Base-by-base conservation (phyloP, 148 eudicot genomes). In the Persicaria tinctoria region DNA sequence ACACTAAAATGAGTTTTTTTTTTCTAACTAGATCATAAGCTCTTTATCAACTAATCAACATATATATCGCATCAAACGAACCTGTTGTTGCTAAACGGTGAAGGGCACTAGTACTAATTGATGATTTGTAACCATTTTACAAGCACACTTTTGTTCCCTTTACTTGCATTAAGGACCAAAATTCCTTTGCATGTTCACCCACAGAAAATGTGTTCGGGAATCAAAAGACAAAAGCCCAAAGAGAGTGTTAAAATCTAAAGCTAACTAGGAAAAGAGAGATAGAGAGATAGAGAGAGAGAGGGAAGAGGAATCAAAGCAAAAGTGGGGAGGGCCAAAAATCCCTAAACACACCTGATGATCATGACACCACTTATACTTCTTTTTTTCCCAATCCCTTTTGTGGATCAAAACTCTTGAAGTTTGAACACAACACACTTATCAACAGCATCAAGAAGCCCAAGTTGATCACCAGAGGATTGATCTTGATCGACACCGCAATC, bases 401-500 rank as follows among this genome's bases (percentile, higher is more conserved):
- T 78, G 75, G 73, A 78, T 84, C 75, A 84, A 70, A 75, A 76
- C n/a, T 82, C 85, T 72, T 72, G 68, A 70, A 76, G 55, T 72
- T 83, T 90, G 85, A 92, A 90, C 51, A 78, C 14, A 66, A 92
- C 76, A 53, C 83, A 72, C 63, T 78, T 77, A 83, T 93, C 97
- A 8, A 93, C 91, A 17, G 80, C 76, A 63, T 89, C 85, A 64
- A 93, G 78, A 46, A 93, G 83, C 46, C 92, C 91, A 8, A 87
- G 78, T 6, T 91, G 89, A 62, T 89, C 94, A 47, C 82, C 72
- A 23, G 55, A 73, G 16, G 38, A 63, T 72, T 75, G 14, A 48
- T 53, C 47, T 49, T 71, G 72, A 69, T 69, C 72, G 12, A 38
- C 77, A 27, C 75, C 72, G 51, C 74, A 76, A 23, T 83, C 83